A percentile compares a stretch with the other conserved stretches of the same genome.
These are phyloP conservation scores for Protea cynaroides DNA, from an alignment of 164 flowering plant genomes.

Conservation along the genomic window DNA sequence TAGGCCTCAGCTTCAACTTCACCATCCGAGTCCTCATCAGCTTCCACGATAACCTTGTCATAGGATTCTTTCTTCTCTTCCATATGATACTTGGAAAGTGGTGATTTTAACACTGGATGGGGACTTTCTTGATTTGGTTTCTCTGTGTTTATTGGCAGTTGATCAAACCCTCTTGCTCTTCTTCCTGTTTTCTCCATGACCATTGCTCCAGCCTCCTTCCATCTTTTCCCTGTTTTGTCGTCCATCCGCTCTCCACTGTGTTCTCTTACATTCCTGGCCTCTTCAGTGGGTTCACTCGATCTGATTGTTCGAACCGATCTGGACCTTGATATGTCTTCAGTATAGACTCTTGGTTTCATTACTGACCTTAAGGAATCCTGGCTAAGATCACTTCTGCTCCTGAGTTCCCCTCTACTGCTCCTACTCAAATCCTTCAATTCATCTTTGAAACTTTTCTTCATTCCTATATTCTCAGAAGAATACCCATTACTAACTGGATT, in stretches of 20 bases:
- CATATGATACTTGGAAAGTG: constrained; percentile 5
- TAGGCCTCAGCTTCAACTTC: constrained; percentile 42
- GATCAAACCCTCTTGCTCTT: constrained; percentile 4
- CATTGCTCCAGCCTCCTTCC: constrained; percentile 14
- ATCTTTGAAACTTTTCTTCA: constrained; percentile 13
- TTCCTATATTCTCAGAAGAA: constrained; percentile 13
- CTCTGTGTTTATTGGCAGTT: background rate
- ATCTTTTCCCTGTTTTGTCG: constrained; percentile 5
- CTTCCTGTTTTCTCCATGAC: constrained; percentile 6
- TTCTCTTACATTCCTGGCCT: constrained; percentile 10
- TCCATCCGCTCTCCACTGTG: constrained; percentile 9
- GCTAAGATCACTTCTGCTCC: constrained; percentile 10
- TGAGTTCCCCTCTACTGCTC: constrained; percentile 13
- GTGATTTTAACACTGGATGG: constrained; percentile 1
- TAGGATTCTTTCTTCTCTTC: constrained; percentile 18
- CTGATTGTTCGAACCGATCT: constrained; percentile 28
- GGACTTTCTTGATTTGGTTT: constrained; percentile 14
- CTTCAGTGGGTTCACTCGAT: constrained; percentile 9
- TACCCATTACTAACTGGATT: constrained; percentile 10
- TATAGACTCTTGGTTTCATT: constrained; percentile 1
- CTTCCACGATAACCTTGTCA: constrained; percentile 24
- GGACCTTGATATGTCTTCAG: constrained; percentile 12
- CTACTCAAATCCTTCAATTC: constrained; percentile 25
- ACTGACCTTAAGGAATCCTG: constrained; percentile 7
- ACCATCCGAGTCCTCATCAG: constrained; percentile 34